Evolutionary conservation across 2,329 filamentous ascomycete species (phyloP), one percentile per base, ranked within the genome.

Genomic region (Arachnomyces sp.): DNA sequence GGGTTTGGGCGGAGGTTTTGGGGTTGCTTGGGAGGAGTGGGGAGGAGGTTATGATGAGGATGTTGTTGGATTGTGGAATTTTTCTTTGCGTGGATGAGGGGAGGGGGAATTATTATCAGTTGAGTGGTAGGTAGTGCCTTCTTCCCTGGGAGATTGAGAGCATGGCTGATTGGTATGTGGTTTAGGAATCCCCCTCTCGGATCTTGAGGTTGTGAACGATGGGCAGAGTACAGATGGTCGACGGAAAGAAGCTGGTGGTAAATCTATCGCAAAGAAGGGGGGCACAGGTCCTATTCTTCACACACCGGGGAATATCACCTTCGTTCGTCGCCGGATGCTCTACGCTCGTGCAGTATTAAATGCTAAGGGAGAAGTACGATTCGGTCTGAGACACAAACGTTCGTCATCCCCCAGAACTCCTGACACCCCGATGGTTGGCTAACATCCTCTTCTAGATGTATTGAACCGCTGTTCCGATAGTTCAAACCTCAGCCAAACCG

Each of bases 371-470:
- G 63, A 70, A 7, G 73, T 92, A 6, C 73, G 77, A 13, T 81
- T 84, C 57, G 90, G 92, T 2, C 71, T 94, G 39, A 79, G 80
- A 48, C 84, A 85, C 58, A 86, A 86, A 41, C 89, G 85, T 93
- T 72, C 56, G 81, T 67, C 18, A 1, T n/a, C 12, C 9, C 8
- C 8, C 18, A n/a, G n/a, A n/a, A n/a, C n/a, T 11, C 3, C 34
- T 13, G 7, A 13, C 31, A 36, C 31, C 33, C 36, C 39, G 36
- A 7, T 25, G 29, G 17, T 31, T 17, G 15, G 49, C 49, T 35
- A 49, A 29, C 12, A 12, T 2, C 16, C 13, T n/a, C 6, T 13
- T 25, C 8, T 55, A 93, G 86, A 95, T 66, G 79, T 89, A 2
- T 62, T 96, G 16, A 94, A 92, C 55, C 78, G 87, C 15, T 83